phyloP scores from a whole-genome alignment of 2,329 filamentous ascomycete genomes.

The Neocatenulostroma microsporum region DNA sequence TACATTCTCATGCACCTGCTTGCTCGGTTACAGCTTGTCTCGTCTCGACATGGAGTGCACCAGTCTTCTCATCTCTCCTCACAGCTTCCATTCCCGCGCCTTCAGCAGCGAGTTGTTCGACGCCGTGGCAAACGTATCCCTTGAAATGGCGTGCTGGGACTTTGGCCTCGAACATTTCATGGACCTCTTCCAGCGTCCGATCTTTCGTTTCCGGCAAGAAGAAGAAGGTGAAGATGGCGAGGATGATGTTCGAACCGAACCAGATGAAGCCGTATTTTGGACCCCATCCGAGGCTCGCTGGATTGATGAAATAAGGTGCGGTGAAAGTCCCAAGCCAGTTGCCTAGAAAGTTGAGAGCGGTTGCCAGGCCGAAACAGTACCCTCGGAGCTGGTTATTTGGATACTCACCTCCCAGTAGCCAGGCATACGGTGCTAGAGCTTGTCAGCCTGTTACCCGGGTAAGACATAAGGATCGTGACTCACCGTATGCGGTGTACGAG shows the following conservation, averaged over 20 bases:
- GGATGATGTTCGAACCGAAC: conserved; percentile 4
- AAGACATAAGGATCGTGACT: neutral
- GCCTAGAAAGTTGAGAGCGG: conserved; percentile 3
- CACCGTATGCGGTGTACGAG: conserved; percentile 5
- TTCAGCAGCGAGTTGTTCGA: conserved; percentile 2
- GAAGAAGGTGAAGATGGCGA: conserved; percentile 34
- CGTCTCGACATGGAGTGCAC: conserved; percentile 13
- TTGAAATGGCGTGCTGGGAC: conserved; percentile 39
- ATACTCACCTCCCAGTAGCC: conserved; percentile 5
- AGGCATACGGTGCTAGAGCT: neutral
- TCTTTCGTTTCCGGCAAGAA: conserved; percentile 42
- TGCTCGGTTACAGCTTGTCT: too few species aligned
- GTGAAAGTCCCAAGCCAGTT: conserved; percentile 5
- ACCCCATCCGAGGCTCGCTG: conserved; percentile 1
- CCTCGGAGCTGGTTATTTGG: conserved; percentile 2
- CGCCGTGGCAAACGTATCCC: conserved; percentile 27
- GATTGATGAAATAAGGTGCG: conserved; percentile 7
- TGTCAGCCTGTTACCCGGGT: neutral
- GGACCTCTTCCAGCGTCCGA: conserved; percentile 26
- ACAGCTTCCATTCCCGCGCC: neutral
- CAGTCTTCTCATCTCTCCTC: conserved; percentile 13
- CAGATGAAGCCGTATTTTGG: conserved; percentile 7
- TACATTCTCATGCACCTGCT: too few species aligned
- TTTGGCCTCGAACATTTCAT: conserved; percentile 44
- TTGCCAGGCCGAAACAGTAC: conserved; percentile 5